A percentile compares a stretch with the other conserved stretches of the same genome.
Evolutionary conservation across 2,329 filamentous ascomycete genomes (phyloP).

Genomic region (Ceratocystis cacaofunesta): DNA sequence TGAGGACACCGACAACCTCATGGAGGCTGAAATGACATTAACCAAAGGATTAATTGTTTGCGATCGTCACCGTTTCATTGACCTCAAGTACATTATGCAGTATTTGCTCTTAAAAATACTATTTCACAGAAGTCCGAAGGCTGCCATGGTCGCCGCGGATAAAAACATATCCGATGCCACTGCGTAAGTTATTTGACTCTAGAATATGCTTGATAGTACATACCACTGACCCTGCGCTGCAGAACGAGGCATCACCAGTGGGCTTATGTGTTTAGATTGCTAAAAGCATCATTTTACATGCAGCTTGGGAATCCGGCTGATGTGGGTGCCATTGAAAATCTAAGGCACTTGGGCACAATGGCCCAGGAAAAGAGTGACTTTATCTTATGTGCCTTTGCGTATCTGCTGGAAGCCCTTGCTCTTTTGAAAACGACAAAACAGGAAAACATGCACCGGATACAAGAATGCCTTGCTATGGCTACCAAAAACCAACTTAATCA

Average conservation of each 20-base stretch:
- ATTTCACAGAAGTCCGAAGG: slow-evolving; percentile 56
- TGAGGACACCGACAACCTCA: slow-evolving; percentile 62
- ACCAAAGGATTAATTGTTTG: slow-evolving; percentile 57
- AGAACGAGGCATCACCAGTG: slow-evolving; percentile 53
- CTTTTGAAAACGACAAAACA: slow-evolving; percentile 49
- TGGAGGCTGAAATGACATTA: slow-evolving; percentile 56
- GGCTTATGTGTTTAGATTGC: slow-evolving; percentile 62
- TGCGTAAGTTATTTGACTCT: slow-evolving; percentile 32
- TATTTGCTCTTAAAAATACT: slow-evolving; percentile 56
- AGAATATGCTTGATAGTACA: slow-evolving; percentile 17
- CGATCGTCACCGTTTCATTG: slow-evolving; percentile 38
- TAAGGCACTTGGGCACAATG: slow-evolving; percentile 46
- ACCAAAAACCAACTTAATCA: slow-evolving; percentile 55
- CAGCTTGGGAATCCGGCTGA: slow-evolving; percentile 47
- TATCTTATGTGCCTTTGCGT: slow-evolving; percentile 49
- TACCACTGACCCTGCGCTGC: slow-evolving; percentile 6
- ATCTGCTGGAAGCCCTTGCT: slow-evolving; percentile 53
- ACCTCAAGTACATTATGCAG: slow-evolving; percentile 65
- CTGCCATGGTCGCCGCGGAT: slow-evolving; percentile 58
- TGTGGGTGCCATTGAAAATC: slow-evolving; percentile 48
- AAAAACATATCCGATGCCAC: slow-evolving; percentile 53
- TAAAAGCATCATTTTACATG: slow-evolving; percentile 55
- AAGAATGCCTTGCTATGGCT: slow-evolving; percentile 58
- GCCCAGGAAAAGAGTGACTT: slow-evolving; percentile 47
- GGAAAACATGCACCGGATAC: slow-evolving; percentile 54